Evolutionary conservation across 768 basidiomycete species (phyloP).

Genomic region (Gelatoporia subvermispora): DNA sequence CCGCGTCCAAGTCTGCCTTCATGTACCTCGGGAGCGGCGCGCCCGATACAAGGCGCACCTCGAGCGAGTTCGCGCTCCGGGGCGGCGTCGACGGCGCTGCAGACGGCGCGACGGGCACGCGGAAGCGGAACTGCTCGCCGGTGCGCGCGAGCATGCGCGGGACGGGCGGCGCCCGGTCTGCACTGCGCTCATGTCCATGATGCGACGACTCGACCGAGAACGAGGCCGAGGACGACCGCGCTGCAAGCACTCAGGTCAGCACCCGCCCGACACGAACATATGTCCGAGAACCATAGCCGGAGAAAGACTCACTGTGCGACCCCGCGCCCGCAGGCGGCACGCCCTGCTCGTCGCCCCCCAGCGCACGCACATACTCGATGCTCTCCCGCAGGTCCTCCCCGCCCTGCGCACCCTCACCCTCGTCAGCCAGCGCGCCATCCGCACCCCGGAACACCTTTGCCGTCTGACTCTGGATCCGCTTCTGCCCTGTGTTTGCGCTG

Average conservation of each 20-base stretch:
- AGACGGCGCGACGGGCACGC: constrained; percentile 37
- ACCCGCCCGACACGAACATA: background rate
- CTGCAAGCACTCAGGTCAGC: constrained; percentile 1
- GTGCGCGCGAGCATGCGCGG: constrained; percentile 46
- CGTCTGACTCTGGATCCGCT: constrained; percentile 55
- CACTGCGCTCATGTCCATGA: constrained; percentile 32
- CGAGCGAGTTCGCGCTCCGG: constrained; percentile 30
- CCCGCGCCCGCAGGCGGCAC: constrained; percentile 1
- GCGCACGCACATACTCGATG: constrained; percentile 63
- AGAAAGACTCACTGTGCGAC: constrained; percentile 19
- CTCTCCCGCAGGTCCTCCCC: constrained; percentile 66
- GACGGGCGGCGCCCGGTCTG: constrained; percentile 23
- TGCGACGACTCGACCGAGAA: constrained; percentile 61
- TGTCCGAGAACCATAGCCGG: too few relatives aligned
- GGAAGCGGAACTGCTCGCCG: constrained; percentile 58
- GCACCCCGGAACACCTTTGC: constrained; percentile 48
- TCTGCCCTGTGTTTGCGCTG: constrained; percentile 22
- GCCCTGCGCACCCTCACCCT: constrained; percentile 32
- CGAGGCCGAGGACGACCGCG: constrained; percentile 37
- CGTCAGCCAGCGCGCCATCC: constrained; percentile 21
- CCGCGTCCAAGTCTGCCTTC: constrained; percentile 40
- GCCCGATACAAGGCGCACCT: constrained; percentile 48
- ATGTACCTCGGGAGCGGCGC: constrained; percentile 52
- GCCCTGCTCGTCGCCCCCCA: constrained; percentile 47
- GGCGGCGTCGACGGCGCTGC: constrained; percentile 5